Evolutionary conservation across 495 filamentous ascomycete genomes (phyloP).

Genomic region (Penicillium ucsense): DNA sequence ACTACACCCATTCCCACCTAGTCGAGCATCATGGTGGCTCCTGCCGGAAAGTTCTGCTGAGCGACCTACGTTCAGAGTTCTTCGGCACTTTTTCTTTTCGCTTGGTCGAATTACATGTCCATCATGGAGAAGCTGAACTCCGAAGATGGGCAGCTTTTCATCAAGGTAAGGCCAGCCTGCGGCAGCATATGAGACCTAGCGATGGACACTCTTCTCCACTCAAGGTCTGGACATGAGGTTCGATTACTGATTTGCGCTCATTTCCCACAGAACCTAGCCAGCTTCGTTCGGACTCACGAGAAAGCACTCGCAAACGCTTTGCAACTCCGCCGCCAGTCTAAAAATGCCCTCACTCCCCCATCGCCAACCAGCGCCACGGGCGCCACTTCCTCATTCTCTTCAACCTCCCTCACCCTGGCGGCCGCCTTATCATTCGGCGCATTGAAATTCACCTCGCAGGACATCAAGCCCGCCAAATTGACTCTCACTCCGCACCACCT

Average conservation of each 20-base stretch:
- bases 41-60: conserved; percentile 26
- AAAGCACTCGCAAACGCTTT: conserved; percentile 94
- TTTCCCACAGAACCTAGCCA: conserved; percentile 66
- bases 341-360: conserved; percentile 47
- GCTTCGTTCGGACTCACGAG: conserved; percentile 93
- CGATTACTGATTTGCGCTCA: too few species aligned
- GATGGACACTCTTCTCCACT: too few species aligned
- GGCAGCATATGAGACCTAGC: not conserved
- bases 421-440: conserved; percentile 78
- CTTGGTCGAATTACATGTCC: conserved; percentile 17
- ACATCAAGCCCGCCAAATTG: conserved; percentile 78
- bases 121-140: conserved; percentile 46
- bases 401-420: conserved; percentile 63
- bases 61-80: conserved; percentile 30
- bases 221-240: too few species aligned
- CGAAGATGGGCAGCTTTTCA: conserved; percentile 83
- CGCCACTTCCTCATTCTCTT: conserved; percentile 51
- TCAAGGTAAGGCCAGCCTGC: conserved; percentile 51
- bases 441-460: conserved; percentile 73
- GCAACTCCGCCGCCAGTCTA: conserved; percentile 63
- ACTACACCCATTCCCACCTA: conserved; percentile 4
- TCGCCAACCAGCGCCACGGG: conserved; percentile 36
- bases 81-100: conserved; percentile 15
- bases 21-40: conserved; percentile 35
- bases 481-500: conserved; percentile 95